Percentiles rank a stretch among this genome's conserved stretches.
phyloP scores from a whole-genome alignment of 83 land plant genomes.

The Larix sibirica region DNA sequence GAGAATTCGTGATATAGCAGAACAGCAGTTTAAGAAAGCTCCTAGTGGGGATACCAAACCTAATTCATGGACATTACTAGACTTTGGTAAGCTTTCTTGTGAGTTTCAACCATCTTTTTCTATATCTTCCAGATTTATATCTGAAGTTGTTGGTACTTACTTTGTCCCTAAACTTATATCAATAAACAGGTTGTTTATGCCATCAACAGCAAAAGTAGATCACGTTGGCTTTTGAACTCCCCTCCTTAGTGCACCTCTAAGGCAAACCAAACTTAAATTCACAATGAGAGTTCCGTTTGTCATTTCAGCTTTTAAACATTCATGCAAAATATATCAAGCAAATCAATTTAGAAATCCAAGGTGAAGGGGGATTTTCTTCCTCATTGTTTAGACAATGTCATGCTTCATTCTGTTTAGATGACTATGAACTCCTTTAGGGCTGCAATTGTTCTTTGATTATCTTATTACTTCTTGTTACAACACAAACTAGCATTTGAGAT shows the following conservation, averaged over 20 bases:
- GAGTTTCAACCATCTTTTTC: neutral
- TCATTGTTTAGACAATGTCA: neutral
- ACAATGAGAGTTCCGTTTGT: neutral
- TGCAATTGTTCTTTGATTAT: neutral
- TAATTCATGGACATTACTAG: slow-evolving; percentile 92
- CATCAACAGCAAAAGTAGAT: neutral
- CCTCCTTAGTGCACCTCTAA: neutral
- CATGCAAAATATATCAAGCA: neutral
- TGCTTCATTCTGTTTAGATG: neutral
- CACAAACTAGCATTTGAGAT: no score
- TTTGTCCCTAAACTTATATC: neutral
- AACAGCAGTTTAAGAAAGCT: slow-evolving; percentile 58
- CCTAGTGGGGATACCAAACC: slow-evolving; percentile 81
- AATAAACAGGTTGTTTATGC: slow-evolving; percentile 1
- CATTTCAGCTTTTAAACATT: neutral
- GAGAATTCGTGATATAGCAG: slow-evolving; percentile 84
- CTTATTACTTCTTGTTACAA: neutral
- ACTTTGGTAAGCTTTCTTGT: slow-evolving; percentile 67
- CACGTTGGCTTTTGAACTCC: slow-evolving; percentile 1
- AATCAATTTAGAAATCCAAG: neutral
- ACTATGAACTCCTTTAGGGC: neutral
- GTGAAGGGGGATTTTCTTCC: neutral
- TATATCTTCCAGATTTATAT: neutral
- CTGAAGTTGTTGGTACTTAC: neutral
- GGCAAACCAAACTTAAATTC: neutral